These are phyloP conservation scores for Nigrospora sphaerica DNA, from an alignment of 2,329 filamentous ascomycete genomes.

Conservation along the genomic window DNA sequence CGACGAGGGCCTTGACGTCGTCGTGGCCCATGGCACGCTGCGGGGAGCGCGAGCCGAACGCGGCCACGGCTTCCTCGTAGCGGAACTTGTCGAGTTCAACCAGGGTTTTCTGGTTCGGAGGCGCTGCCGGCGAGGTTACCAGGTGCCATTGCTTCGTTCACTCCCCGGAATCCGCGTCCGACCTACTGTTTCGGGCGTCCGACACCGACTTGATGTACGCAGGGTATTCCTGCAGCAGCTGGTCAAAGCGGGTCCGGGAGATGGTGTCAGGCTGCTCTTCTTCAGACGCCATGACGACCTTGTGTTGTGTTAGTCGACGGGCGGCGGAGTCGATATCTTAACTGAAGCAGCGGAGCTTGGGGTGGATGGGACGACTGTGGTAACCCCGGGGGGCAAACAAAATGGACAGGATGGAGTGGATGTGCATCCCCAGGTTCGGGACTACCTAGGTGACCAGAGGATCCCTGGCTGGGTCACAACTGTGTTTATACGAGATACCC, in stretches of 20 bases:
- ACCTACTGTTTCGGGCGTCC: slow-evolving; percentile 34
- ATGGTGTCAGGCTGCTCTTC: slow-evolving; percentile 12
- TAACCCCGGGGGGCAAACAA: too few relatives aligned
- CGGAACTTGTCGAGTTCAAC: slow-evolving; percentile 53
- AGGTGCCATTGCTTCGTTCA: not conserved
- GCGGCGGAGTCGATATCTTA: too few relatives aligned
- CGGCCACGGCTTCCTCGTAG: slow-evolving; percentile 43
- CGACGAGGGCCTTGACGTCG: slow-evolving; percentile 54
- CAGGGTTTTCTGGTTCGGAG: slow-evolving; percentile 43
- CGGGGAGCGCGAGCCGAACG: slow-evolving; percentile 30
- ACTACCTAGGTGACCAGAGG: too few relatives aligned
- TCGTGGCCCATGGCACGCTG: slow-evolving; percentile 40
- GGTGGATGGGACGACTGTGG: too few relatives aligned
- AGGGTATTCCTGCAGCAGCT: slow-evolving; percentile 28
- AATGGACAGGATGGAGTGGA: too few relatives aligned
- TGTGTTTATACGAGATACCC: too few relatives aligned
- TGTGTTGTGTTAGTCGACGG: not conserved
- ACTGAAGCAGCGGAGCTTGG: too few relatives aligned
- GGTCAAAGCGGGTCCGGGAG: slow-evolving; percentile 24
- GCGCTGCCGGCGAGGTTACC: slow-evolving; percentile 24
- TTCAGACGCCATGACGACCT: not conserved
- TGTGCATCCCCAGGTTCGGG: too few relatives aligned
- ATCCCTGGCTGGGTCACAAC: too few relatives aligned
- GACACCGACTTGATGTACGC: slow-evolving; percentile 35
- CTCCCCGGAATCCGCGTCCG: not conserved